Evolutionary conservation across 768 basidiomycete species (phyloP), one percentile per base, ranked within the genome.

Genomic region (Panus rudis): DNA sequence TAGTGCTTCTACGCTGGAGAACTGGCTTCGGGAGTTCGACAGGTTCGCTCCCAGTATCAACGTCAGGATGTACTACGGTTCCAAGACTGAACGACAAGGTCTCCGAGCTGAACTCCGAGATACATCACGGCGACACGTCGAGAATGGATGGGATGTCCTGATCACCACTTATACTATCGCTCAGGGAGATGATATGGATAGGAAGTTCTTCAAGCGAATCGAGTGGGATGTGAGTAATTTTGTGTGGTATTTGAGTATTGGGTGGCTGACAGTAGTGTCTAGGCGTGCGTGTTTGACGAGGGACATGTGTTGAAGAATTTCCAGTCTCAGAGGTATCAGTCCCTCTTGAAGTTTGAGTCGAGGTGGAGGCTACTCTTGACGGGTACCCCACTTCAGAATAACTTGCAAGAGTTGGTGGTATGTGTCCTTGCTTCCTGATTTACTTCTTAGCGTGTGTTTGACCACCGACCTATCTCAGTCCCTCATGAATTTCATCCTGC

Each of bases 291-390:
- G 37, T 98, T 88, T 54, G 96, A 99, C 56, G 96, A 99, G 62
- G 96, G 96, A 2, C 96, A 99, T 59, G 81, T 92, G 40, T 70
- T 99, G 49, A 99, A 99, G 69, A 99, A 97, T 58, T 93, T 89
- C 63, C 86, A 93, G 52, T 94, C 92, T n/a, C 91, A 96, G 55
- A 85, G 93, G 17, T 98, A 99, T 61, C 82, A 87, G 57, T 78
- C 89, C 8, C 65, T 99, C 12, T 69, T 98, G 52, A 84, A 81
- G 57, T 88, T 90, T 57, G 77, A 81, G 14, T 86, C 90, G 2
- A 76, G 75, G 32, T 99, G 96, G 94, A 75, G 92, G 27, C 68
- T 98, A 20, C 73, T 99, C 19, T 72, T 99, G 16, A 99, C 96
- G 0, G 96, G 96, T 6, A 99, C 96, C 1, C 96, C 96, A 0